phyloP scores from a whole-genome alignment of 805 yeast species.

The Metschnikowia dekortorum region DNA sequence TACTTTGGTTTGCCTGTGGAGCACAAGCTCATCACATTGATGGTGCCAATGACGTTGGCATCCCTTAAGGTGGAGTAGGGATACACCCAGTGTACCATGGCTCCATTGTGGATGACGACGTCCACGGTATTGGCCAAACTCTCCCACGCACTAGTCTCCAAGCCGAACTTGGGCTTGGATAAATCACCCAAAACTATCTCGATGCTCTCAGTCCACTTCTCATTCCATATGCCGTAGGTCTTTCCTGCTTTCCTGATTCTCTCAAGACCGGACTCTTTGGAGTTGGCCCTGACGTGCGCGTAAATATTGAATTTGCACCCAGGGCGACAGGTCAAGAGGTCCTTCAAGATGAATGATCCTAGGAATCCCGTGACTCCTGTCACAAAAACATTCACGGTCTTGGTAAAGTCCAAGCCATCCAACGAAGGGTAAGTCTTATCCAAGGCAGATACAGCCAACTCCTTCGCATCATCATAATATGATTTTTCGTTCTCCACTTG shows the following conservation, averaged over 20 bases:
- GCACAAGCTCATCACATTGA: slow-evolving; percentile 77
- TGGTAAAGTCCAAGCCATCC: slow-evolving; percentile 28
- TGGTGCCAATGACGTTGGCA: slow-evolving; percentile 86
- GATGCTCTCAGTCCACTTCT: slow-evolving; percentile 51
- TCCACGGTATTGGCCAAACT: slow-evolving; percentile 59
- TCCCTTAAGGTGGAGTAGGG: slow-evolving; percentile 88
- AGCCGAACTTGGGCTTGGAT: slow-evolving; percentile 68
- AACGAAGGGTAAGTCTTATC: slow-evolving; percentile 44
- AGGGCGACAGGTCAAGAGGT: slow-evolving; percentile 56
- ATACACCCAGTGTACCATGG: slow-evolving; percentile 97
- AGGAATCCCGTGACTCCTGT: slow-evolving; percentile 97
- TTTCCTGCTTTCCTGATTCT: slow-evolving; percentile 72
- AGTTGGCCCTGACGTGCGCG: slow-evolving; percentile 89
- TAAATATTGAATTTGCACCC: slow-evolving; percentile 51
- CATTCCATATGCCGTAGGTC: slow-evolving; percentile 80
- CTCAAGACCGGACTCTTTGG: slow-evolving; percentile 63
- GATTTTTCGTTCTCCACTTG: slow-evolving; percentile 4
- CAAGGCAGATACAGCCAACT: slow-evolving; percentile 39
- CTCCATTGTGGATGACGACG: slow-evolving; percentile 92
- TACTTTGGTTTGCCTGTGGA: slow-evolving; percentile 76
- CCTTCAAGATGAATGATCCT: slow-evolving; percentile 83
- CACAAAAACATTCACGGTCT: slow-evolving; percentile 60
- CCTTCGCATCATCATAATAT: slow-evolving; percentile 73
- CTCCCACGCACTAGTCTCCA: slow-evolving; percentile 54
- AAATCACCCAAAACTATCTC: slow-evolving; percentile 81